Percentiles rank a stretch among this genome's conserved stretches.
phyloP scores from a whole-genome alignment of 75 land plant species.

The Picea sitchensis region DNA sequence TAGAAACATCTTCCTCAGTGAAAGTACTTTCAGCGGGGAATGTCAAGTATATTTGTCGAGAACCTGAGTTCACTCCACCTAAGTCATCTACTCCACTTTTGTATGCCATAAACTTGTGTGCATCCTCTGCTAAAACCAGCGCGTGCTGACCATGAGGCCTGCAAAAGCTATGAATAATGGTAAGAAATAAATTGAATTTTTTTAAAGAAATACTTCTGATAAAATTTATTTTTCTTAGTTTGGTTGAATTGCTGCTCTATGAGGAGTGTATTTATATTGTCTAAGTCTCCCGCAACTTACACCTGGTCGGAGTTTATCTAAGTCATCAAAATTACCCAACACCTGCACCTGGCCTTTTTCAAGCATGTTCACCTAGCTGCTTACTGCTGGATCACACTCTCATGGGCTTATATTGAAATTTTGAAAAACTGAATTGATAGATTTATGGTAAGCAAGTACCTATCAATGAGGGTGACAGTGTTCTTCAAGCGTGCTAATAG shows the following conservation, averaged over 20 bases:
- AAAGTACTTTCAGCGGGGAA: conserved; percentile 98
- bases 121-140: conserved; percentile 94
- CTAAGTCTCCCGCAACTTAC: too few relatives aligned
- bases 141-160: conserved; percentile 99
- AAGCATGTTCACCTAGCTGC: too few relatives aligned
- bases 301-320: too few relatives aligned
- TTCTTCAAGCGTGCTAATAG: conserved; percentile 75
- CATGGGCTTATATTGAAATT: background rate
- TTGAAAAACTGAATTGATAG: background rate
- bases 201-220: too few relatives aligned
- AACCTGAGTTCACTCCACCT: conserved; percentile 50
- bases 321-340: too few relatives aligned
- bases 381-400: too few relatives aligned
- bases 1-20: conserved; percentile 88
- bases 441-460: conserved; percentile 28
- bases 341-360: too few relatives aligned
- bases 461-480: conserved; percentile 76
- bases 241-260: too few relatives aligned
- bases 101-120: conserved; percentile 37
- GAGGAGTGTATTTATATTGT: too few relatives aligned
- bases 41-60: conserved; percentile 93
- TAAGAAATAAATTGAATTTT: too few relatives aligned
- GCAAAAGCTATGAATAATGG: conserved; percentile 3
- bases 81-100: conserved; percentile 17
- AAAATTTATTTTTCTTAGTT: too few relatives aligned